Evolutionary conservation across 2,329 filamentous ascomycete genomes (phyloP).

Genomic region (Gnomoniopsis sp.): DNA sequence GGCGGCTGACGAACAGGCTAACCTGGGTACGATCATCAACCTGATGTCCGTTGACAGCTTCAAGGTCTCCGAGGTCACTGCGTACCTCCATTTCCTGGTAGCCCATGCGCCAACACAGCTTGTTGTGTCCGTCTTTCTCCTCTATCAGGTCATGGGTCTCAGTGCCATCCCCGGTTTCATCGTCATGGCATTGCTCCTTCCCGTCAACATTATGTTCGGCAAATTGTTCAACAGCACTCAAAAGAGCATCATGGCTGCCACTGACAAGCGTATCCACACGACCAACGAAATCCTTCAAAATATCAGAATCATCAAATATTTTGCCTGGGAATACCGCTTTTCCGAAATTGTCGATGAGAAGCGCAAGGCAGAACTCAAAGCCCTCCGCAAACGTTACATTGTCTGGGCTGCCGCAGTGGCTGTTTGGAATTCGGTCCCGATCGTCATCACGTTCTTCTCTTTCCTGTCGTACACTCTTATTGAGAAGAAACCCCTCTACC

Average conservation of each 20-base stretch:
- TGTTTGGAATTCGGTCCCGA: slow-evolving; percentile 93
- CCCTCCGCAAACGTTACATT: slow-evolving; percentile 78
- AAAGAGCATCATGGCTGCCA: slow-evolving; percentile 87
- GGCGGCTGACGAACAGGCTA: slow-evolving; percentile 69
- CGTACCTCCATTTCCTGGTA: slow-evolving; percentile 95
- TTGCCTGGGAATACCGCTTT: slow-evolving; percentile 96
- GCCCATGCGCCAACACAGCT: slow-evolving; percentile 88
- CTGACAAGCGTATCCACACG: slow-evolving; percentile 91
- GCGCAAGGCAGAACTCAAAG: slow-evolving; percentile 71
- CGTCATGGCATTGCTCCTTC: slow-evolving; percentile 84
- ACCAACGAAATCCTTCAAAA: slow-evolving; percentile 98
- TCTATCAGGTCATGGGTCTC: slow-evolving; percentile 86
- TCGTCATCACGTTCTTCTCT: slow-evolving; percentile 93
- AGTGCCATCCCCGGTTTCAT: slow-evolving; percentile 92
- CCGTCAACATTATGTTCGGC: slow-evolving; percentile 86
- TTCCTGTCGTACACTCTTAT: slow-evolving; percentile 91
- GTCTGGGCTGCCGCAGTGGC: slow-evolving; percentile 90
- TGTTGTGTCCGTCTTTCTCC: slow-evolving; percentile 71
- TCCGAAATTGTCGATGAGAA: slow-evolving; percentile 85
- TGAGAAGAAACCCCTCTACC: slow-evolving; percentile 83
- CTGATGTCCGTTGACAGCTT: slow-evolving; percentile 99
- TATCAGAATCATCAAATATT: slow-evolving; percentile 98
- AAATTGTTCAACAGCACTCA: slow-evolving; percentile 82
- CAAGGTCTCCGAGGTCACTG: slow-evolving; percentile 92
- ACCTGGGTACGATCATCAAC: slow-evolving; percentile 97